Evolutionary conservation across 495 filamentous ascomycete genomes (phyloP).

Genomic region (Pyronema omphalodes): DNA sequence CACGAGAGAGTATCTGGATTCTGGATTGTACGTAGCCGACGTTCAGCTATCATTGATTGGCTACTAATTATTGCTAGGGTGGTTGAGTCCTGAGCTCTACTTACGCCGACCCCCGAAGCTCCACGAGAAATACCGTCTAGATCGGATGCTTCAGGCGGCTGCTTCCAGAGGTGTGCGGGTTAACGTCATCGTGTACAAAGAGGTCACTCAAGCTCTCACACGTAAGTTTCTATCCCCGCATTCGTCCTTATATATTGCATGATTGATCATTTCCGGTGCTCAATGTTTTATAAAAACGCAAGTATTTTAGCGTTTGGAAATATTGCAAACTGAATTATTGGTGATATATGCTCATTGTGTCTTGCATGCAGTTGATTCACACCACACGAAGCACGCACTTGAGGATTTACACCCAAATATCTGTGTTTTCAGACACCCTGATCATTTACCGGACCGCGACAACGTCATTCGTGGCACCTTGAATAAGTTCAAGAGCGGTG

Average conservation of each 20-base stretch:
- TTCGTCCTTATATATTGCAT: slow-evolving; percentile 6
- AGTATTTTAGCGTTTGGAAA: slow-evolving; percentile 30
- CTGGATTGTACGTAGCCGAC: slow-evolving; percentile 46
- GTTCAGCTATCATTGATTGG: not conserved
- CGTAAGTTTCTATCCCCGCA: slow-evolving; percentile 36
- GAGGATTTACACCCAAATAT: slow-evolving; percentile 74
- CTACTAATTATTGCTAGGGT: slow-evolving; percentile 34
- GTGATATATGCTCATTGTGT: slow-evolving; percentile 25
- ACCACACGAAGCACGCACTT: slow-evolving; percentile 69
- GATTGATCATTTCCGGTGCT: slow-evolving; percentile 2
- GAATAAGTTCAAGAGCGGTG: slow-evolving; percentile 30
- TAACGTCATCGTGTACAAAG: slow-evolving; percentile 91
- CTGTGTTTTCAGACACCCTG: slow-evolving; percentile 77
- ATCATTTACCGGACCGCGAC: slow-evolving; percentile 62
- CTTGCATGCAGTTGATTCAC: slow-evolving; percentile 45
- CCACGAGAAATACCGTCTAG: slow-evolving; percentile 72
- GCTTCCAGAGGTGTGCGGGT: slow-evolving; percentile 75
- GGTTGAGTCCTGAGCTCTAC: slow-evolving; percentile 80
- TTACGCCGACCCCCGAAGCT: slow-evolving; percentile 66
- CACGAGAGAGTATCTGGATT: slow-evolving; percentile 75
- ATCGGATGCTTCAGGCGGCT: slow-evolving; percentile 72
- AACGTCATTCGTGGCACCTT: slow-evolving; percentile 26
- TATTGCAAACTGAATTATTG: slow-evolving; percentile 25
- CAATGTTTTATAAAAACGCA: slow-evolving; percentile 13
- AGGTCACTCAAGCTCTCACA: slow-evolving; percentile 70